Base-by-base conservation (phyloP, 306 rosid genomes). In the Trichosanthes cucumerina region DNA sequence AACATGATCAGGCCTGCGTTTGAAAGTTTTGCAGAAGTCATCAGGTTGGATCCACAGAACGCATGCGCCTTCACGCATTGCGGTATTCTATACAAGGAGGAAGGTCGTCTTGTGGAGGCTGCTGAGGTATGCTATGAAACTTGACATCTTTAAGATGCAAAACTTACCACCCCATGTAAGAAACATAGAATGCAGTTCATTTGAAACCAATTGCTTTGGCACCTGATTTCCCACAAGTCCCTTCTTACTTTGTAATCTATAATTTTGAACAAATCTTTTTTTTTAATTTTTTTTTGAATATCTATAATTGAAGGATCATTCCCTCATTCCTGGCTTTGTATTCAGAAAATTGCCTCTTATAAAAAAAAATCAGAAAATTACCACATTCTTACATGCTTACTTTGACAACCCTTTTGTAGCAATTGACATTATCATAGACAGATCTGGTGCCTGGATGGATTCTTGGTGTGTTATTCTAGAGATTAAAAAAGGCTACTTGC, bases 41-140 rank as follows among this genome's bases (percentile, higher is more conserved):
- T 91, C 83, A 86, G 75, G 84, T 83, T 89, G 89, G 97, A 95
- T 81, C 89, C 97, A 34, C 89, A 87, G 76, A 92, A 92, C 88
- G 91, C 93, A 38, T 89, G 96, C 31, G 99, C 97, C 14, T 96
- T 87, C 82, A 95, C 96, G 0, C 97, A 95, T 80, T 90, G 97
- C 26, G 99, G 99, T 81, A 89, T 95, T 82, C 77, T 95, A 44
- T 95, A 87, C 87, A 95, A 95, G 85, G 99, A 92, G 46, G 99
- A 92, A 84, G 99, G 99, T 79, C 91, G 96, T 44, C 86, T 92
- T 24, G 82, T 90, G 81, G 99, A 95, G 84, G 96, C 99, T 39
- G 96, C 97, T 33, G 99, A 95, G 99, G 99, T 91, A 90, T 84
- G 86, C 81, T 34, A 62, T 63, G 34, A 23, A 56, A 76, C 53